These are phyloP conservation scores for Peniophora sp. DNA, from an alignment of 1,284 basidiomycete genomes.

Conservation along the genomic window DNA sequence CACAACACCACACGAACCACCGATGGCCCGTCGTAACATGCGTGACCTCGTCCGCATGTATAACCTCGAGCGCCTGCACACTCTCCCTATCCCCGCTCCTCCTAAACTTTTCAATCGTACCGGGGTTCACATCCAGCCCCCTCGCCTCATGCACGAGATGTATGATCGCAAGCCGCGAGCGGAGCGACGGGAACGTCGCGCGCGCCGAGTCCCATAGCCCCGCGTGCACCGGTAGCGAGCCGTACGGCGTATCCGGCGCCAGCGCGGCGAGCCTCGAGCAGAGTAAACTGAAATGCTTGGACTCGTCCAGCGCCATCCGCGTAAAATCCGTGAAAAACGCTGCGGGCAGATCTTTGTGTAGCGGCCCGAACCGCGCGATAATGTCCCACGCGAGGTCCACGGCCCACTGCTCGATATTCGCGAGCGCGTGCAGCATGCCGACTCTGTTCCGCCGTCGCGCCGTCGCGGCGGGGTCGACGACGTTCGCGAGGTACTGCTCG, in stretches of 20 bases:
- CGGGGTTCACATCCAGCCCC: constrained; percentile 82
- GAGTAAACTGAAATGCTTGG: constrained; percentile 68
- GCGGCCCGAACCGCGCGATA: constrained; percentile 70
- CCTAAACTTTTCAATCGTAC: constrained; percentile 73
- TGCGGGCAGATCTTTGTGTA: constrained; percentile 51
- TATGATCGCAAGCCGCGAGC: constrained; percentile 77
- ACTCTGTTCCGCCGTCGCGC: constrained; percentile 62
- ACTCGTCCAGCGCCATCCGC: constrained; percentile 81
- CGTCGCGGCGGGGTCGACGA: constrained; percentile 56
- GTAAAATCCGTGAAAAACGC: constrained; percentile 77
- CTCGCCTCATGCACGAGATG: constrained; percentile 87
- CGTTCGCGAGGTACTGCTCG: constrained; percentile 39
- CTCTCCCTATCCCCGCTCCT: constrained; percentile 66
- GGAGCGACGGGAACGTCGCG: constrained; percentile 65
- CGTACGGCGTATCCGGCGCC: constrained; percentile 67
- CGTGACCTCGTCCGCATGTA: constrained; percentile 80
- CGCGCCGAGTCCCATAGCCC: constrained; percentile 79
- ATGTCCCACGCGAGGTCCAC: constrained; percentile 86
- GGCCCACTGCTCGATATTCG: constrained; percentile 91
- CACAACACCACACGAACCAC: constrained; percentile 80
- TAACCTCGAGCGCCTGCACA: constrained; percentile 65
- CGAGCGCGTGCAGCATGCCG: constrained; percentile 74
- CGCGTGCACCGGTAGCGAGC: constrained; percentile 67
- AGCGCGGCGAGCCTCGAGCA: constrained; percentile 53
- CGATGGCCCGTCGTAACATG: constrained; percentile 81